Percentiles rank a stretch among this genome's conserved stretches.
These are phyloP conservation scores for Amphicarpaea edgeworthii DNA, from an alignment of 306 rosid genomes.

Conservation along the genomic window DNA sequence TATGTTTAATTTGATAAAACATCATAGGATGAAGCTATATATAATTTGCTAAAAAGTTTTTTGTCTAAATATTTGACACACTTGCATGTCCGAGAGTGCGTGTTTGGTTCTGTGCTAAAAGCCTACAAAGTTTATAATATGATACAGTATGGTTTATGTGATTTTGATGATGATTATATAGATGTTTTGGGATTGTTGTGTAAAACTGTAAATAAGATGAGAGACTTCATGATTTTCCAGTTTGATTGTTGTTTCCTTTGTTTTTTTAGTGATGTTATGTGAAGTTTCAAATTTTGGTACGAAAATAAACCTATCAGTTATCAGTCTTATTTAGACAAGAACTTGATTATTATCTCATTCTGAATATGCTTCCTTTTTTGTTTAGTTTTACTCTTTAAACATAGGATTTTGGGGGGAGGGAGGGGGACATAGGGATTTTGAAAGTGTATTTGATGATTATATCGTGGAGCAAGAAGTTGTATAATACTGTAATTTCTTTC, in stretches of 20 bases:
- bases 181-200: not conserved
- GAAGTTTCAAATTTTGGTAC: not conserved
- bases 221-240: not conserved
- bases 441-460: not conserved
- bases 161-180: too few relatives aligned
- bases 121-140: too few relatives aligned
- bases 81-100: too few relatives aligned
- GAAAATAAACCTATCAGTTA: too few relatives aligned
- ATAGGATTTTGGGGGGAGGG: too few relatives aligned
- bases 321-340: too few relatives aligned
- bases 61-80: too few relatives aligned
- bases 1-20: too few relatives aligned
- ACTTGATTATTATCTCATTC: too few relatives aligned
- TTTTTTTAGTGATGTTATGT: not conserved
- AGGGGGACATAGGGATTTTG: not conserved
- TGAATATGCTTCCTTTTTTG: not conserved
- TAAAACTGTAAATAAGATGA: constrained; percentile 26
- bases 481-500: constrained; percentile 9
- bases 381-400: not conserved
- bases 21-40: too few relatives aligned
- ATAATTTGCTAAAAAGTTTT: too few relatives aligned
- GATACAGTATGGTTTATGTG: constrained; percentile 3
- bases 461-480: constrained; percentile 2
- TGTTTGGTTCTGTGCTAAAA: too few relatives aligned
- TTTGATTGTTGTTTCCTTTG: constrained; percentile 1